Evolutionary conservation across 129 eudicot species (phyloP), one percentile per base, ranked within the genome.

Genomic region (Flaveria linearis): DNA sequence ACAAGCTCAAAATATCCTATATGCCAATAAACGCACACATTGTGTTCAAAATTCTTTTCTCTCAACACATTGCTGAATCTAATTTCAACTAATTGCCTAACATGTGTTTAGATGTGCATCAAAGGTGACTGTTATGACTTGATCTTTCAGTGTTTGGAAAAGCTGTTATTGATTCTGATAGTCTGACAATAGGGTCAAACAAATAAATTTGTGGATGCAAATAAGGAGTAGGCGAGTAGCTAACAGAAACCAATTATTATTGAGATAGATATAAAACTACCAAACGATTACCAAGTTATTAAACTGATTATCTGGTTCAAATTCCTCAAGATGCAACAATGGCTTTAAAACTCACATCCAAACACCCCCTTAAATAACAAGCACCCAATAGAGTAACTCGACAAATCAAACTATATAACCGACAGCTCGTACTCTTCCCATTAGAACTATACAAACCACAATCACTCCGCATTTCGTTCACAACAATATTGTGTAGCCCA

Each of bases 101-200:
- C 2, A n/a, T 4, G 51, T 9, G 55, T 64, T 76, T 50, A 11
- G 58, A 74, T 46, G 53, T 73, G 36, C 78, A 60, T 61, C 60
- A 43, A 12, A 33, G 30, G 51, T 8, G 25, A 64, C 12, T 50
- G 28, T 13, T 64, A 18, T 7, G 64, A 18, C 17, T 50, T 76
- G 36, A 41, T 17, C 28, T 62, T 47, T 61, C 25, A 63, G 23
- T 23, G 45, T 60, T 22, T 25, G 22, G 13, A 60, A 52, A 52
- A 16, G 13, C 15, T 47, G 53, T 3, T 11, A 10, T 20, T 9
- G 28, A 25, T 25, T 12, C 67, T 23, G 5, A 60, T 23, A 9
- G 13, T 13, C 8, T 45, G 49, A 26, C 2, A 17, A 17, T 2
- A 17, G 10, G 11, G 9, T 53, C 22, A 53, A 53, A n/a, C 5